Evolutionary conservation across 805 yeast genomes (phyloP).

Genomic region (Hanseniaspora clermontiae): DNA sequence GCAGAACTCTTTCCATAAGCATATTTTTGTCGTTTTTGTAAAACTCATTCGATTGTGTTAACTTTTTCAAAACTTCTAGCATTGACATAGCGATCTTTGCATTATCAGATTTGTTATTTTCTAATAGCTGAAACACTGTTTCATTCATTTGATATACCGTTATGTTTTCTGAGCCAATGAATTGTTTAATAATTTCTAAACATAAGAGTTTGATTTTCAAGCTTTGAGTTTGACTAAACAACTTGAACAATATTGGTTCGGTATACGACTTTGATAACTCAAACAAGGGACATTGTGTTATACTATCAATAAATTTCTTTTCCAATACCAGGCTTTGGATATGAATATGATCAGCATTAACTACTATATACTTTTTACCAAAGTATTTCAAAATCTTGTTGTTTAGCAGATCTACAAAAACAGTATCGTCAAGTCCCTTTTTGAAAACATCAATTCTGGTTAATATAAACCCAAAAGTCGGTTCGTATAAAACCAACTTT

Average conservation of each 20-base stretch:
- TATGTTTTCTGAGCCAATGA: constrained; percentile 48
- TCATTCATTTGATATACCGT: constrained; percentile 65
- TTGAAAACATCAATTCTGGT: constrained; percentile 39
- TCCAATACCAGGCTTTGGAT: constrained; percentile 25
- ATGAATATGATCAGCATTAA: constrained; percentile 14
- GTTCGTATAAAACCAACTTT: constrained; percentile 17
- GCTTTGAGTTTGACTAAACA: constrained; percentile 71
- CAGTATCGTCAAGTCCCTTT: constrained; percentile 39
- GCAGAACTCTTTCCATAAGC: constrained; percentile 41
- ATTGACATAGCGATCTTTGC: constrained; percentile 39
- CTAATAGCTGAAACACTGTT: constrained; percentile 66
- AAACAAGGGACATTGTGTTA: constrained; percentile 17
- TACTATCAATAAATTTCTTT: constrained; percentile 24
- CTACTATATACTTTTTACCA: neutral
- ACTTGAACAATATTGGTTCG: constrained; percentile 60
- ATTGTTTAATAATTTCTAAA: constrained; percentile 38
- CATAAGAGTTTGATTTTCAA: constrained; percentile 64
- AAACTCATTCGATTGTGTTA: constrained; percentile 25
- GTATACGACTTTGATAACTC: constrained; percentile 51
- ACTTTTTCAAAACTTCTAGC: constrained; percentile 33
- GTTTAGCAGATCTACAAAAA: constrained; percentile 29
- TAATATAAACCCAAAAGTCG: constrained; percentile 29
- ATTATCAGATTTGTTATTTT: constrained; percentile 65
- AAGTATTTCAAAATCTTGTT: constrained; percentile 22
- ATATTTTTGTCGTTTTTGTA: constrained; percentile 38